phyloP scores from a whole-genome alignment of 1,284 basidiomycete species.

The Sutorius eximius region DNA sequence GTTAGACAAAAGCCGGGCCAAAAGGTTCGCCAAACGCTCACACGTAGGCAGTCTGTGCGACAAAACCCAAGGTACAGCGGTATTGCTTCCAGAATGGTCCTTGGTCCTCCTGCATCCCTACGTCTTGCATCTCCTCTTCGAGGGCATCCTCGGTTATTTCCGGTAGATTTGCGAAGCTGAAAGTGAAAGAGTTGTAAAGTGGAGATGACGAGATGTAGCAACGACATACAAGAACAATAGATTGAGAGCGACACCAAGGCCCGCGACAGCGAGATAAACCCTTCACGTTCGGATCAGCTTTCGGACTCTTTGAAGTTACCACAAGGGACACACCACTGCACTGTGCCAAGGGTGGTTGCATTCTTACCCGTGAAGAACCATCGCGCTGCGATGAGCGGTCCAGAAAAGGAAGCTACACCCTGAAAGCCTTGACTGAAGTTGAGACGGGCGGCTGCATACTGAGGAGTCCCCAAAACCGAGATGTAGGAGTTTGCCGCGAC shows the following conservation, averaged over 20 bases:
- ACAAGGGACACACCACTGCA: conserved; percentile 58
- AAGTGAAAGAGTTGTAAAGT: conserved; percentile 23
- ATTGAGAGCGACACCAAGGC: conserved; percentile 62
- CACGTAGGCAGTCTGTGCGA: conserved; percentile 73
- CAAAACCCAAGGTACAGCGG: conserved; percentile 69
- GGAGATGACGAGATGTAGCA: not conserved
- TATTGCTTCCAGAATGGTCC: conserved; percentile 72
- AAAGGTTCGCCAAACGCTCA: conserved; percentile 29
- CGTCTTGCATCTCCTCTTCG: conserved; percentile 48
- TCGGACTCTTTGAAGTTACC: not conserved
- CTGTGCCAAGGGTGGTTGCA: conserved; percentile 60
- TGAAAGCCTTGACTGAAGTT: conserved; percentile 85
- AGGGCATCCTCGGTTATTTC: conserved; percentile 74
- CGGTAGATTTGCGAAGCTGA: conserved; percentile 68
- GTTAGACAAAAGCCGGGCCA: not conserved
- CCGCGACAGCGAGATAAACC: conserved; percentile 79
- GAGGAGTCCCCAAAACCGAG: conserved; percentile 62
- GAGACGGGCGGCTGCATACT: conserved; percentile 74
- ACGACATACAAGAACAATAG: conserved; percentile 61
- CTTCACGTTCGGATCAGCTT: conserved; percentile 31
- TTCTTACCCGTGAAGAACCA: conserved; percentile 75
- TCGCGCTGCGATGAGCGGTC: conserved; percentile 75
- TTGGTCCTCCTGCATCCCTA: conserved; percentile 44
- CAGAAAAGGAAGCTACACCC: conserved; percentile 76
- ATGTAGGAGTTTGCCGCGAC: conserved; percentile 84